phyloP scores from a whole-genome alignment of 2,329 filamentous ascomycete genomes.

The Xylaria sp. region DNA sequence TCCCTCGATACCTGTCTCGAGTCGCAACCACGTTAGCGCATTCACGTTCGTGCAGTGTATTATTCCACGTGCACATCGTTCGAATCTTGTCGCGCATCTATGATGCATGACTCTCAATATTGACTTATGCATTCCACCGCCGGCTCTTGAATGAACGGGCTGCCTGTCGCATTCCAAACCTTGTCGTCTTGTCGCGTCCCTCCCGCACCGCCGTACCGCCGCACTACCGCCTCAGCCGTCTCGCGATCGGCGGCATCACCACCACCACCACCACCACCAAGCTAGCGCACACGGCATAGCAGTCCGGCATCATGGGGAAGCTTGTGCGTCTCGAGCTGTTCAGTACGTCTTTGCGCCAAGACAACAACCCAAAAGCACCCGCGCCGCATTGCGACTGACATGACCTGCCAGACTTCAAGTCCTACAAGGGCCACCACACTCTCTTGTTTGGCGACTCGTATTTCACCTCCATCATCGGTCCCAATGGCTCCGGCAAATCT shows the following conservation, averaged over 20 bases:
- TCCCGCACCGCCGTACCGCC: not conserved
- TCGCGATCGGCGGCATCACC: conserved; percentile 3
- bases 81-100: not conserved
- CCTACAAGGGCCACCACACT: conserved; percentile 95
- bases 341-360: conserved; percentile 56
- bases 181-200: conserved; percentile 25
- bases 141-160: conserved; percentile 27
- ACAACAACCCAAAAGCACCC: not conserved
- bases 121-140: conserved; percentile 25
- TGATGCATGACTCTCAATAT: conserved; percentile 26
- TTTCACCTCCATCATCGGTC: conserved; percentile 98
- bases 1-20: conserved; percentile 10
- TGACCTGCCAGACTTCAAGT: conserved; percentile 81
- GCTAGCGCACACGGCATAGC: conserved; percentile 14
- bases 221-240: not conserved
- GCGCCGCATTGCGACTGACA: conserved; percentile 27
- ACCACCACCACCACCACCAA: conserved; percentile 14
- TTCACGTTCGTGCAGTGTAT: conserved; percentile 8
- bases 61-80: conserved; percentile 7
- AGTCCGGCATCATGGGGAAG: conserved; percentile 81
- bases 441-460: conserved; percentile 97
- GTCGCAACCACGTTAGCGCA: conserved; percentile 22
- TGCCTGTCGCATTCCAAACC: conserved; percentile 35
- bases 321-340: conserved; percentile 93
- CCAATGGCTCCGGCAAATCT: conserved; percentile 99